phyloP scores from a whole-genome alignment of 73 alveolate species.

The Paramecium pentaurelia region DNA sequence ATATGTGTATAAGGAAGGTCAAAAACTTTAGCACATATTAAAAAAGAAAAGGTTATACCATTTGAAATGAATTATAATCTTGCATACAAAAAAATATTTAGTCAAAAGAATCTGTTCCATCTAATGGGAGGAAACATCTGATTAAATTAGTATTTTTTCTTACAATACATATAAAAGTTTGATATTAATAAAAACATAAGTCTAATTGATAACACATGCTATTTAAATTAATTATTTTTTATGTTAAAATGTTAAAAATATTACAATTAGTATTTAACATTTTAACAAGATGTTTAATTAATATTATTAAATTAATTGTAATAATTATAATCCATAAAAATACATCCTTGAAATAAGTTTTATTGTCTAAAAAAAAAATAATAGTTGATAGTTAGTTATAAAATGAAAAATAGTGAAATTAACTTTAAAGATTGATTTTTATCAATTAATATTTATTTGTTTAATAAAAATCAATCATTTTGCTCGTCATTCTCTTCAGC shows the following conservation, averaged over 20 bases:
- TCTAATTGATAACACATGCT: not conserved
- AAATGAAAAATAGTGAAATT: not conserved
- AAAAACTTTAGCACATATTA: not conserved
- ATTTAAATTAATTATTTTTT: too few relatives aligned
- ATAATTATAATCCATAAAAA: too few relatives aligned
- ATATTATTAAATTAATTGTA: not conserved
- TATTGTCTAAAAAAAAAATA: too few relatives aligned
- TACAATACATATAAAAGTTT: too few relatives aligned
- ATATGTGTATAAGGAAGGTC: not conserved
- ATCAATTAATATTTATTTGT: not conserved
- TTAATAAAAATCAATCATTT: slow-evolving; percentile 1
- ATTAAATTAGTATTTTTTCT: not conserved
- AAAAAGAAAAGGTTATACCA: not conserved
- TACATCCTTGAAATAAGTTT: not conserved
- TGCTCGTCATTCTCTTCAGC: slow-evolving; percentile 33
- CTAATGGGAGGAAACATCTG: not conserved
- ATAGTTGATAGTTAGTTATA: too few relatives aligned
- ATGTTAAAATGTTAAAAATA: not conserved
- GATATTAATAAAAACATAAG: not conserved
- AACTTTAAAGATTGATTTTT: not conserved
- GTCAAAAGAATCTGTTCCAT: not conserved
- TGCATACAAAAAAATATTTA: not conserved
- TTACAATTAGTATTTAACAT: too few relatives aligned
- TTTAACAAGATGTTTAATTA: not conserved
- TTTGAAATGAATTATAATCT: not conserved